Percentiles rank a stretch among this genome's conserved stretches.
Evolutionary conservation across 495 filamentous ascomycete species (phyloP).

Genomic region (Tuber borchii): DNA sequence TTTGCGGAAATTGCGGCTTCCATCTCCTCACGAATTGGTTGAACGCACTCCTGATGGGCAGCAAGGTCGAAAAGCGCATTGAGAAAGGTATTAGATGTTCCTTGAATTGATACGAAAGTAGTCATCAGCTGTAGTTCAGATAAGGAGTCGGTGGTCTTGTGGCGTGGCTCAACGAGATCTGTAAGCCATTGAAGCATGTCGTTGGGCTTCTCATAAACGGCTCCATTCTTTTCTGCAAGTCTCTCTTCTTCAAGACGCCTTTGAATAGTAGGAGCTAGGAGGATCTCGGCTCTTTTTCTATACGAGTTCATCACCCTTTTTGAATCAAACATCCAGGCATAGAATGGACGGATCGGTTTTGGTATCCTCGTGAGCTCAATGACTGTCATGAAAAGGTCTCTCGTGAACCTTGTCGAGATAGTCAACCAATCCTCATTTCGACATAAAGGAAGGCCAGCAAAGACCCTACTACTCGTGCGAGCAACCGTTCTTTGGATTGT

Average conservation of each 20-base stretch:
- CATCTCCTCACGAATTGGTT: slow-evolving; percentile 53
- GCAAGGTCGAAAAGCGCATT: slow-evolving; percentile 48
- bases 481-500: slow-evolving; percentile 50
- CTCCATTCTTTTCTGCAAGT: slow-evolving; percentile 19
- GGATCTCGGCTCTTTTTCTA: slow-evolving; percentile 7
- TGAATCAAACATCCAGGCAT: slow-evolving; percentile 13
- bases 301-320: not conserved
- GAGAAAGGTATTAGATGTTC: slow-evolving; percentile 39
- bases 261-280: slow-evolving; percentile 33
- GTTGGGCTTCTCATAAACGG: slow-evolving; percentile 31
- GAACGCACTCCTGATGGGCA: slow-evolving; percentile 47
- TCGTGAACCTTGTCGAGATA: slow-evolving; percentile 54
- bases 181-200: slow-evolving; percentile 43
- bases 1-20: slow-evolving; percentile 43
- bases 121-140: slow-evolving; percentile 38
- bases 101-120: slow-evolving; percentile 43
- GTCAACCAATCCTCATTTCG: slow-evolving; percentile 54
- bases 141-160: slow-evolving; percentile 12
- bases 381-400: slow-evolving; percentile 47
- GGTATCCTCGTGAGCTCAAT: slow-evolving; percentile 44
- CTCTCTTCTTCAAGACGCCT: slow-evolving; percentile 21
- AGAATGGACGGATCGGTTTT: slow-evolving; percentile 43
- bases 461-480: slow-evolving; percentile 53
- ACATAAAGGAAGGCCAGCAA: slow-evolving; percentile 52
- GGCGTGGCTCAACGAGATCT: slow-evolving; percentile 12